These are phyloP conservation scores for Fusarium temperatum DNA, from an alignment of 2,329 filamentous ascomycete species.

Conservation along the genomic window DNA sequence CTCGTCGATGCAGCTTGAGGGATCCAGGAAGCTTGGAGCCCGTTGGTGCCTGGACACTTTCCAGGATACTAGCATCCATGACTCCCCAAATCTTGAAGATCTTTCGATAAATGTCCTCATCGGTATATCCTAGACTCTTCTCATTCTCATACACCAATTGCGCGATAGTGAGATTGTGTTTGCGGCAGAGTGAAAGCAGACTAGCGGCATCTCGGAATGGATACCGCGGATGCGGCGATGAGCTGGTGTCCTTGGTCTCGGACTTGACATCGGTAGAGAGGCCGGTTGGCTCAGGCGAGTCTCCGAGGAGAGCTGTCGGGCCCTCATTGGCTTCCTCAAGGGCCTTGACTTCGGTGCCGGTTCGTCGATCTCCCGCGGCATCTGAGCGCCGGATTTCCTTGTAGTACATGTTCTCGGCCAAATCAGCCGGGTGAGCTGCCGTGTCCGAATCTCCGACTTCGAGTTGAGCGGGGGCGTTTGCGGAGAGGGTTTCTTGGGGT, in stretches of 20 bases:
- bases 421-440: constrained; percentile 54
- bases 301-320: constrained; percentile 11
- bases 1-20: constrained; percentile 57
- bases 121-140: constrained; percentile 59
- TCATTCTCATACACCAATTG: constrained; percentile 63
- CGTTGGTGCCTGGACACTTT: constrained; percentile 57
- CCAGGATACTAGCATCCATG: constrained; percentile 61
- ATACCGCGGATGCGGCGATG: constrained; percentile 52
- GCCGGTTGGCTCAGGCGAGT: neutral
- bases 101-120: constrained; percentile 59
- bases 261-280: constrained; percentile 26
- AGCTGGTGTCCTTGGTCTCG: constrained; percentile 19
- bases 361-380: constrained; percentile 56
- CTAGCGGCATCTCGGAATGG: constrained; percentile 58
- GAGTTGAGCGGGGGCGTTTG: constrained; percentile 16
- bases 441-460: constrained; percentile 16
- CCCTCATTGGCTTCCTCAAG: constrained; percentile 38
- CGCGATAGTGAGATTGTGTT: constrained; percentile 61
- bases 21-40: constrained; percentile 56
- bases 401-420: constrained; percentile 62
- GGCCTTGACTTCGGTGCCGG: constrained; percentile 54
- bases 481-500: constrained; percentile 34
- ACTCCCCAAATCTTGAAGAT: constrained; percentile 60
- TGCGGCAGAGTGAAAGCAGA: constrained; percentile 56
- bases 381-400: constrained; percentile 59